A percentile compares a stretch with the other conserved stretches of the same genome.
These are phyloP conservation scores for Paramecium biaurelia DNA, from an alignment of 73 alveolate species.

Conservation along the genomic window DNA sequence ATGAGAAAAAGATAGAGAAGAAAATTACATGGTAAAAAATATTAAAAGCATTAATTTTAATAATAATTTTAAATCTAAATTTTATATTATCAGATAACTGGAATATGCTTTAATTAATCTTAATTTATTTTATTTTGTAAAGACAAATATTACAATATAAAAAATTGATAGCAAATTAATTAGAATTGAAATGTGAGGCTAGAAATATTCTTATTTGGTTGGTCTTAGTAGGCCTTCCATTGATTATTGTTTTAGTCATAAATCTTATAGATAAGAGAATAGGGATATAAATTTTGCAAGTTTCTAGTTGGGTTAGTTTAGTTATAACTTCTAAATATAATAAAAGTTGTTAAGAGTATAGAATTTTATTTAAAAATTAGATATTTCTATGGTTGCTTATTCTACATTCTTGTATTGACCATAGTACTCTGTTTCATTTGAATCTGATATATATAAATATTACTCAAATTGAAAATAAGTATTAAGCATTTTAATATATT, in stretches of 20 bases:
- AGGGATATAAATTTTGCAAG: background rate
- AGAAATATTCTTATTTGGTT: background rate
- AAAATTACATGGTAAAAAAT: background rate
- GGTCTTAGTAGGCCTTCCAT: background rate
- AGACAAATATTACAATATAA: background rate
- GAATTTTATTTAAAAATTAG: background rate
- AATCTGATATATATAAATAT: background rate
- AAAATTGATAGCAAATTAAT: background rate
- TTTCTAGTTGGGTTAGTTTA: background rate
- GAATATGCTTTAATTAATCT: background rate
- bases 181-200: background rate
- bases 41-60: background rate
- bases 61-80: background rate
- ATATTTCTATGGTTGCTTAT: background rate
- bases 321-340: background rate
- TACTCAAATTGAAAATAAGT: background rate
- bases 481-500: background rate
- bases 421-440: background rate
- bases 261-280: background rate
- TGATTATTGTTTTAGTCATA: background rate
- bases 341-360: background rate
- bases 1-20: background rate
- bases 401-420: background rate
- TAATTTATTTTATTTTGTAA: background rate
- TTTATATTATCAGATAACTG: background rate